These are phyloP conservation scores for Glaciozyma antarctica DNA, from an alignment of 768 basidiomycete species.

Conservation along the genomic window DNA sequence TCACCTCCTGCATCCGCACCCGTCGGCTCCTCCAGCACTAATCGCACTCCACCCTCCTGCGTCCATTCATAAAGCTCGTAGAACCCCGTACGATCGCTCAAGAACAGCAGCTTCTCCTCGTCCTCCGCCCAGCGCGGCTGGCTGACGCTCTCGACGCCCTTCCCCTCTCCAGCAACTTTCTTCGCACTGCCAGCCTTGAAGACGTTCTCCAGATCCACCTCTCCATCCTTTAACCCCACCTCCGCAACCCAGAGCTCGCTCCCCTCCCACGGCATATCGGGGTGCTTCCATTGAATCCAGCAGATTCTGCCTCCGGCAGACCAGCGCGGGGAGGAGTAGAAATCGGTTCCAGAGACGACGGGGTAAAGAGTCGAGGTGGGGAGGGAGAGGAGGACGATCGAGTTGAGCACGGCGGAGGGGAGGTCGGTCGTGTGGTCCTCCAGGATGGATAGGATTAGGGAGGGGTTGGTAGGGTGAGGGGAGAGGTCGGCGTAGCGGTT, in stretches of 20 bases:
- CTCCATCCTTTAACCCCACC: slow-evolving; percentile 34
- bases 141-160: slow-evolving; percentile 47
- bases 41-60: background rate
- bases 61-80: slow-evolving; percentile 55
- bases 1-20: slow-evolving; percentile 11
- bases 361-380: slow-evolving; percentile 44
- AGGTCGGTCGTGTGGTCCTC: slow-evolving; percentile 59
- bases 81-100: slow-evolving; percentile 57
- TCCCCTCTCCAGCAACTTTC: slow-evolving; percentile 49
- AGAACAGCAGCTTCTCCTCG: slow-evolving; percentile 53
- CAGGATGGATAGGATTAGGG: slow-evolving; percentile 54
- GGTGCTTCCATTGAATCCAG: slow-evolving; percentile 63
- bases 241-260: slow-evolving; percentile 50
- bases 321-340: slow-evolving; percentile 57
- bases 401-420: slow-evolving; percentile 51
- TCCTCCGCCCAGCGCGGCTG: slow-evolving; percentile 54
- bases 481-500: slow-evolving; percentile 58
- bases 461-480: slow-evolving; percentile 49
- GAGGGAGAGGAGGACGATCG: slow-evolving; percentile 50
- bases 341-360: slow-evolving; percentile 56
- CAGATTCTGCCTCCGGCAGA: slow-evolving; percentile 53
- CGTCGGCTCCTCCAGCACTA: slow-evolving; percentile 5
- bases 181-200: slow-evolving; percentile 39
- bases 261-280: slow-evolving; percentile 66
- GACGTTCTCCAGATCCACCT: background rate